Conservation (phyloP, 2,329 filamentous ascomycete species). For the Fusarium pseudonygamai region DNA sequence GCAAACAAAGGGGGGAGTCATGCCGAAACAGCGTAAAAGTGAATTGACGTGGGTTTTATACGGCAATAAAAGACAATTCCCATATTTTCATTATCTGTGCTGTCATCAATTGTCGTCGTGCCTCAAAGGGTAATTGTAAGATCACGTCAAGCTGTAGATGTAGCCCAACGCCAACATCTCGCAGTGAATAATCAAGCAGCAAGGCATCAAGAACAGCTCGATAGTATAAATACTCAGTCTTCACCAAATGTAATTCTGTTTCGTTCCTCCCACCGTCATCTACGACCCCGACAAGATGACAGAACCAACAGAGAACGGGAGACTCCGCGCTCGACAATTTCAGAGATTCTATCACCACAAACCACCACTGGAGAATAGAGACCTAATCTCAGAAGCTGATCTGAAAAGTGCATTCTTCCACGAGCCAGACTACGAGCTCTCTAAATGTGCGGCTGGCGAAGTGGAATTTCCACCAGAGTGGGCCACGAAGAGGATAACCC, state of each 20-base stretch:
- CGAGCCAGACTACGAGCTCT: no score
- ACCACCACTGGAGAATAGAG: background rate
- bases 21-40: background rate
- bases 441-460: no score
- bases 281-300: background rate
- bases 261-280: background rate
- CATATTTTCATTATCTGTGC: background rate
- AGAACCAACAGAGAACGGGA: accelerated
- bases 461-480: no score
- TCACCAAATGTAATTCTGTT: background rate
- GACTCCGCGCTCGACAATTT: background rate
- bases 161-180: background rate
- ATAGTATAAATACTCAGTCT: background rate
- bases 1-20: background rate
- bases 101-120: background rate
- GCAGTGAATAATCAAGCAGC: background rate
- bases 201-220: background rate
- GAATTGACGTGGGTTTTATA: background rate
- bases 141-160: background rate
- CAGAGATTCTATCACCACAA: background rate
- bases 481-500: no score
- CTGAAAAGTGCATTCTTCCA: no score
- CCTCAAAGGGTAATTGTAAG: background rate
- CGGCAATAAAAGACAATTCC: accelerated
- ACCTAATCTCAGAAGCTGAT: background rate